A percentile compares a stretch with the other conserved stretches of the same genome.
phyloP scores from a whole-genome alignment of 75 land plant species.

The Sequoia sempervirens region DNA sequence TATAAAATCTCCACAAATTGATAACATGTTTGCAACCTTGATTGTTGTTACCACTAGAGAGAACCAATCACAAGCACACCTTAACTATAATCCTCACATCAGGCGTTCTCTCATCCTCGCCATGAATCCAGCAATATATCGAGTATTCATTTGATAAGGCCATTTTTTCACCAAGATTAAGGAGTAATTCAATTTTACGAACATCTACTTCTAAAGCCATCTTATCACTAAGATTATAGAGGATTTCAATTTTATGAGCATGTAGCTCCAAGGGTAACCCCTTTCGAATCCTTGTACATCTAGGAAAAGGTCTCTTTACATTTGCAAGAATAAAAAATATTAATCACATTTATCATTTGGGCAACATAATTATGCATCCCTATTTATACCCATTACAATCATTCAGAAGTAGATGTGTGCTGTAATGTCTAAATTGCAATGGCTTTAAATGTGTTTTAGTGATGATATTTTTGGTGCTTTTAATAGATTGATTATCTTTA shows the following conservation, averaged over 20 bases:
- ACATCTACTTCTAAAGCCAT: no score
- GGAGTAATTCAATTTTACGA: no score
- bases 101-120: not conserved
- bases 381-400: no score
- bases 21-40: not conserved
- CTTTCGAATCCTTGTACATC: not conserved
- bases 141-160: no score
- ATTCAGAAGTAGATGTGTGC: no score
- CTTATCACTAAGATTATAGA: not conserved
- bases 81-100: not conserved
- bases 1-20: not conserved
- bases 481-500: no score
- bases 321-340: no score
- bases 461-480: no score
- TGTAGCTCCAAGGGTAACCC: not conserved
- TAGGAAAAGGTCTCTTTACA: not conserved
- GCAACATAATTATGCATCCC: not conserved
- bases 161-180: no score
- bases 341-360: not conserved
- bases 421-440: no score
- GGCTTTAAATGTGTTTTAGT: no score
- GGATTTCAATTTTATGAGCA: not conserved
- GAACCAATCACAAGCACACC: not conserved
- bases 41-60: not conserved
- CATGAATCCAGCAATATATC: not conserved